Base-by-base conservation (phyloP, 371 early-diverging fungal genomes). In the Apophysomyces ossiformis region DNA sequence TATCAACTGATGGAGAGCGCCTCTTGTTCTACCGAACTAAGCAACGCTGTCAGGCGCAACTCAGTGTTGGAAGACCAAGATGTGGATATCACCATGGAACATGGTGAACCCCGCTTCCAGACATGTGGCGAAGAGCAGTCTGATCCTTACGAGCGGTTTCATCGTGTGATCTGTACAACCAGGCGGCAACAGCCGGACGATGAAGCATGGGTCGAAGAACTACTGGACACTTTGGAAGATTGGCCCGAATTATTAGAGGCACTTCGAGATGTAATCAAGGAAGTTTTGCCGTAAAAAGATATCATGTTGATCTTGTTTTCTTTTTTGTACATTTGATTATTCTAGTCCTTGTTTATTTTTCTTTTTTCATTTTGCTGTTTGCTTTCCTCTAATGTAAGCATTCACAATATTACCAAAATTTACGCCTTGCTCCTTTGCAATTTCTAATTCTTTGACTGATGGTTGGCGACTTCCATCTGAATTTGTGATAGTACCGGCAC, bases 381-480 rank as follows among this genome's bases (percentile, higher is more conserved):
- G 58, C 46, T 18, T 67, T 13, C 66, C 66, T 60, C 60, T 66
- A 18, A 47, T 43, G 56, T 67, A 69, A 37, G 77, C 64, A 36
- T 47, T 21, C 43, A 81, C 78, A 50, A 81, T 61, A 37, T 79
- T 74, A 62, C 82, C 87, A 71, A 89, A 89, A 59, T 72, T 62
- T 63, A 82, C 78, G 57, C 89, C 89, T 71, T 89, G 89, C 39
- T 66, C 37, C 44, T 57, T 65, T 9, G 92, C 93, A 47, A 89
- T 73, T 35, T 76, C 84, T 39, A 84, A 70, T 76, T 93, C 94
- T 62, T 76, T 76, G 43, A 78, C 78, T 37, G 77, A 70, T n/a
- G 86, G 80, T 70, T 81, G 79, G 32, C 89, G 79, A n/a, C 76
- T 71, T 0, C 89, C 92, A 63, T 91, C 87, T 37, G 54, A 50